Evolutionary conservation across 345 rosid genomes (phyloP).

Genomic region (Populus ilicifolia): DNA sequence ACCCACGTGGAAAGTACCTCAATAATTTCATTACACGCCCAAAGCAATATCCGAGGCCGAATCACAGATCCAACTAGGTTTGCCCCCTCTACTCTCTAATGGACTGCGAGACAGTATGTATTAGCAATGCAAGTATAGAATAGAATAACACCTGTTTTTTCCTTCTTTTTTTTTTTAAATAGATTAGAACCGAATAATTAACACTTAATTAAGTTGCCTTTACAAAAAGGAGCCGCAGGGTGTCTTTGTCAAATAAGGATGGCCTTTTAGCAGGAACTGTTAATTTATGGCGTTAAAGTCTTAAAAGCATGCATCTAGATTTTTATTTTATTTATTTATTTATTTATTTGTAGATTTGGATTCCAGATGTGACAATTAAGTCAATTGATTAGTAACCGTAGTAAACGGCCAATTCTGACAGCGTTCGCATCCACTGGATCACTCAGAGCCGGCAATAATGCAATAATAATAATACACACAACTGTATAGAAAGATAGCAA

Average conservation of each 20-base stretch:
- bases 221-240: not conserved
- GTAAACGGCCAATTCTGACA: not conserved
- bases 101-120: not conserved
- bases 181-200: too few relatives aligned
- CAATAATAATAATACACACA: not conserved
- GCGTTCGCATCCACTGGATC: conserved; percentile 8
- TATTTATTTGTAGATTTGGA: not conserved
- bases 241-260: conserved; percentile 5
- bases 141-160: not conserved
- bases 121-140: not conserved
- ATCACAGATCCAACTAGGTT: conserved; percentile 30
- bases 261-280: conserved; percentile 6
- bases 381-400: conserved; percentile 11
- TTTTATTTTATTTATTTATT: too few relatives aligned
- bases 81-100: conserved; percentile 24
- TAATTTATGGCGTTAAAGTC: not conserved
- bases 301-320: not conserved
- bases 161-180: too few relatives aligned
- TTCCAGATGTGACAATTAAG: conserved; percentile 19
- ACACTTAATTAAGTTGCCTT: not conserved
- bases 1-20: conserved; percentile 30
- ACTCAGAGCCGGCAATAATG: not conserved
- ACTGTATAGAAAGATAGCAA: not conserved
- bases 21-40: conserved; percentile 27
- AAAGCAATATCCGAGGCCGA: conserved; percentile 20